Percentiles rank a stretch among this genome's conserved stretches.
Conservation (phyloP, 345 rosid genomes). For the Populus deltoides region DNA sequence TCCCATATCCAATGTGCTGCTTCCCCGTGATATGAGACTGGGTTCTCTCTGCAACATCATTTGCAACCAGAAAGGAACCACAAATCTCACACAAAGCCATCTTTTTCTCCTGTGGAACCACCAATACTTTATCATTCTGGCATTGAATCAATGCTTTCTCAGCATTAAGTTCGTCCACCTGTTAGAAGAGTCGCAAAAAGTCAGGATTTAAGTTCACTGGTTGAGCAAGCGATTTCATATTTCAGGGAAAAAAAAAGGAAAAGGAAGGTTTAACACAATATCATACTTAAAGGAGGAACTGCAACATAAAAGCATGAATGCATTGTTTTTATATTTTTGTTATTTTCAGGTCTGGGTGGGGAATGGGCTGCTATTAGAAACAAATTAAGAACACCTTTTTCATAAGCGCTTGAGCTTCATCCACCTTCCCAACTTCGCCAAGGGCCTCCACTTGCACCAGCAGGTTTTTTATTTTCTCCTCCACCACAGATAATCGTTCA, state of each 20-base stretch:
- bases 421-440: conserved; percentile 98
- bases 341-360: neutral
- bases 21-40: conserved; percentile 95
- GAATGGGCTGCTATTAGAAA: neutral
- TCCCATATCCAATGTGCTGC: conserved; percentile 95
- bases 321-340: neutral
- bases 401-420: conserved; percentile 99
- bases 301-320: neutral
- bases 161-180: conserved; percentile 81
- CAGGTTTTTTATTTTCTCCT: conserved; percentile 87
- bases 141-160: conserved; percentile 77
- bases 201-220: neutral
- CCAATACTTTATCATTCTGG: conserved; percentile 64
- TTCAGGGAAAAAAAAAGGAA: neutral
- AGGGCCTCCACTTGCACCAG: conserved; percentile 94
- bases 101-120: conserved; percentile 92
- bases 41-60: conserved; percentile 94
- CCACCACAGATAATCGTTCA: conserved; percentile 76
- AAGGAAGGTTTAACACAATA: neutral
- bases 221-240: neutral
- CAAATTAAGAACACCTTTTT: conserved; percentile 58
- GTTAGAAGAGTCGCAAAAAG: conserved; percentile 11
- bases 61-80: conserved; percentile 96
- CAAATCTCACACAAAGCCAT: conserved; percentile 95
- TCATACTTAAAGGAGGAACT: neutral